Conservation (phyloP, 352 stramenopile species). For the Globisporangium carolinianum region DNA sequence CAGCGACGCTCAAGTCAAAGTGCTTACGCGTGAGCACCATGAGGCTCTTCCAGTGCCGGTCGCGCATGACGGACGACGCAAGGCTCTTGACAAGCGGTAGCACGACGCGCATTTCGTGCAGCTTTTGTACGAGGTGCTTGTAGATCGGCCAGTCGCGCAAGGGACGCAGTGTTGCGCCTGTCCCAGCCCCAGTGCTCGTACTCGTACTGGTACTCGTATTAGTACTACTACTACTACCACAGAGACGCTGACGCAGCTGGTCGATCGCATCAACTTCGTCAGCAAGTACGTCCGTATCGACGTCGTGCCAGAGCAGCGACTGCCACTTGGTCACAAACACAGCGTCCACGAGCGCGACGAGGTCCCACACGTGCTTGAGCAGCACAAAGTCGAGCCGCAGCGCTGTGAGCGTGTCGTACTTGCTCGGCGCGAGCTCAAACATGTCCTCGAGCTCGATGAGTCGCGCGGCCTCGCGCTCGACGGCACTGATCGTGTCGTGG, state of each 20-base stretch:
- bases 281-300: conserved; percentile 87
- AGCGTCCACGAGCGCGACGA: conserved; percentile 82
- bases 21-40: conserved; percentile 84
- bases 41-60: conserved; percentile 86
- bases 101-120: conserved; percentile 90
- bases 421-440: conserved; percentile 88
- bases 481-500: conserved; percentile 58
- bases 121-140: conserved; percentile 82
- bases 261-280: conserved; percentile 85
- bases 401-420: conserved; percentile 71
- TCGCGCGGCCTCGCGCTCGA: conserved; percentile 78
- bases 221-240: conserved; percentile 28
- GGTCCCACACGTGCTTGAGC: conserved; percentile 92
- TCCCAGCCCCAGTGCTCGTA: too few relatives aligned
- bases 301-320: conserved; percentile 79
- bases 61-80: conserved; percentile 80
- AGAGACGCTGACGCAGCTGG: conserved; percentile 38
- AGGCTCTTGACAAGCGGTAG: conserved; percentile 88
- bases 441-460: conserved; percentile 92
- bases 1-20: conserved; percentile 53
- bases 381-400: conserved; percentile 85
- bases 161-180: too few relatives aligned
- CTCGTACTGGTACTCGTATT: too few relatives aligned
- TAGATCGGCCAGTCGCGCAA: conserved; percentile 94
- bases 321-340: conserved; percentile 82